Base-by-base conservation (phyloP, 2,329 filamentous ascomycete species). In the Stylonectria norvegica region DNA sequence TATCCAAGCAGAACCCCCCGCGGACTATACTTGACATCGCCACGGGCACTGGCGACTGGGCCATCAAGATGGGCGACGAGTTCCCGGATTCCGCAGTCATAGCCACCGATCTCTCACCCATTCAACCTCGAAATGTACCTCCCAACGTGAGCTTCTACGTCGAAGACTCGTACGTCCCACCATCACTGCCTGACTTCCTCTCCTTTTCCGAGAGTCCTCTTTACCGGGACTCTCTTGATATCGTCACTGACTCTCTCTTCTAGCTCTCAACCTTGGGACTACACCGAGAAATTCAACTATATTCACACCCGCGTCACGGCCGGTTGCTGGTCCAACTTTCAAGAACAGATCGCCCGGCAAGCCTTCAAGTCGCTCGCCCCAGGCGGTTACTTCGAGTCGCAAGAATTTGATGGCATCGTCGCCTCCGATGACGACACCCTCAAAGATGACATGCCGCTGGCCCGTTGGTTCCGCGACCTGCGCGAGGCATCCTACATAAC, bases 71-170 rank as follows among this genome's bases (percentile, higher is more conserved):
- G 67, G 80, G 78, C 51, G 76, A 81, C 50, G 55, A 68, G 34
- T 85, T 81, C 44, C 81, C 81, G 10, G 56, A 71, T 4, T 66
- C 81, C 9, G 63, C 73, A 45, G 70, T 86, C 20, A 72, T 75
- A 34, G 83, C 80, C 20, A 83, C 78, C 7, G 83, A 86, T 53
- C 68, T 86, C 5, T 85, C 81, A 1, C 81, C 82, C 2, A 80
- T 85, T 18, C 83, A 86, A 55, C 81, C 82, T 3, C 66, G 66
- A 4, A 69, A 76, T 34, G 81, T 88, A 1, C 85, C 86, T 0
- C 75, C 77, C 14, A 90, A 90, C 47, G 82, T 89, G 11, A 77
- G 80, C 47, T 90, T 90, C 50, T 79, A 80, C 45, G 75, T 90
- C 32, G 84, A 89, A 56, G 85, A 89, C 53, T 65, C 64, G 61